These are phyloP conservation scores for Posidonia australis DNA, from an alignment of 106 monocot genomes.

Conservation along the genomic window DNA sequence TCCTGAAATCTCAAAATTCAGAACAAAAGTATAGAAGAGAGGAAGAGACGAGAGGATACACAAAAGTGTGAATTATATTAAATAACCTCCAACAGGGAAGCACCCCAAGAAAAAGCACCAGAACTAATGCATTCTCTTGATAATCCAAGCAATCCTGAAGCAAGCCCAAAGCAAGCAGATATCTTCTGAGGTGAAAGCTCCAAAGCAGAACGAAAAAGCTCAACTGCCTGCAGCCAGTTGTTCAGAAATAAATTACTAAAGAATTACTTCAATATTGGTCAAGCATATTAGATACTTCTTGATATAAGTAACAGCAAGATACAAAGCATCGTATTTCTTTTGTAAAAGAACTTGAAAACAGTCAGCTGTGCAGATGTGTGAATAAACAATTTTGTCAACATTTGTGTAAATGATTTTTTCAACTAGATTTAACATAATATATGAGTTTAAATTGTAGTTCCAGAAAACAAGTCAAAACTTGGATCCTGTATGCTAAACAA, in stretches of 20 bases:
- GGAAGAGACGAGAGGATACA: no score
- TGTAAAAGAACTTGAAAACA: no score
- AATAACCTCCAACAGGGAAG: slow-evolving; percentile 67
- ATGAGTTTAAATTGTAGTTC: no score
- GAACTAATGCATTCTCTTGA: slow-evolving; percentile 63
- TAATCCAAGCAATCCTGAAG: slow-evolving; percentile 65
- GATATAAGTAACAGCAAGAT: no score
- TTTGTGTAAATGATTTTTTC: no score
- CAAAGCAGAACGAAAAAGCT: slow-evolving; percentile 57
- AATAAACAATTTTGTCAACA: no score
- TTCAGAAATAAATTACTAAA: slow-evolving; percentile 3
- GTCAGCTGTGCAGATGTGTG: no score
- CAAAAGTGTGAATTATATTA: neutral
- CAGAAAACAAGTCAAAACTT: no score
- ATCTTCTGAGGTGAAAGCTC: slow-evolving; percentile 52
- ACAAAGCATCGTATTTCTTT: no score
- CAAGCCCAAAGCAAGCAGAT: slow-evolving; percentile 82
- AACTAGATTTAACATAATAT: no score
- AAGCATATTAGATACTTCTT: no score
- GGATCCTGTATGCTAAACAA: no score
- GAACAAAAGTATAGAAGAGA: neutral
- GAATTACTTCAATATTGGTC: neutral
- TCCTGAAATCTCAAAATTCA: slow-evolving; percentile 44
- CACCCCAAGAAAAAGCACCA: slow-evolving; percentile 79
- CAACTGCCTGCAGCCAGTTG: slow-evolving; percentile 50